Evolutionary conservation across 768 basidiomycete genomes (phyloP).

Genomic region (Collybia sp.): DNA sequence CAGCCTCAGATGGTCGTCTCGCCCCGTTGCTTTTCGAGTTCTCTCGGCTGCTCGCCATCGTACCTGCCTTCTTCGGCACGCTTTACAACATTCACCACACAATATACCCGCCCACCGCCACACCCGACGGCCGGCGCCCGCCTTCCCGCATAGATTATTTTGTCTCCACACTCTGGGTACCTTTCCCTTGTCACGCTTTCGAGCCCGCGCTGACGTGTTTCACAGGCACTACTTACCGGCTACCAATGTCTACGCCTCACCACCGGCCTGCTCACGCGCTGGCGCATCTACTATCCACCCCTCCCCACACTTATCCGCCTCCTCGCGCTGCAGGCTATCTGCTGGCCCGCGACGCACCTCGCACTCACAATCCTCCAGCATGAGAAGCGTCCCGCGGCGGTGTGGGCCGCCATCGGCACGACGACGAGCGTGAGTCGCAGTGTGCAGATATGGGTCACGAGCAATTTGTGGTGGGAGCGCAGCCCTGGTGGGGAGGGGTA

Average conservation of each 20-base stretch:
- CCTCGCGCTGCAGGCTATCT: constrained; percentile 90
- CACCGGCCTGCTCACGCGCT: constrained; percentile 84
- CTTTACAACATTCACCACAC: constrained; percentile 57
- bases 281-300: constrained; percentile 88
- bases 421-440: constrained; percentile 81
- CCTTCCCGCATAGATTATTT: constrained; percentile 62
- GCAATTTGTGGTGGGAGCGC: constrained; percentile 68
- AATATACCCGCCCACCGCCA: constrained; percentile 32
- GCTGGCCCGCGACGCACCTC: constrained; percentile 91
- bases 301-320: constrained; percentile 87
- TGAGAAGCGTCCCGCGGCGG: constrained; percentile 69
- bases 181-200: constrained; percentile 12
- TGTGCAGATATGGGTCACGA: constrained; percentile 95
- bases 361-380: constrained; percentile 74
- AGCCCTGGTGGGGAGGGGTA: constrained; percentile 18
- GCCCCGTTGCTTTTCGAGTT: constrained; percentile 66
- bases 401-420: constrained; percentile 88
- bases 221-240: constrained; percentile 79
- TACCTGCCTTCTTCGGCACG: constrained; percentile 67
- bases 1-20: constrained; percentile 43
- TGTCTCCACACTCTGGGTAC: constrained; percentile 70
- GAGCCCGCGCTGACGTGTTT: constrained; percentile 1
- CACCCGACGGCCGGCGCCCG: constrained; percentile 19
- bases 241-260: constrained; percentile 87
- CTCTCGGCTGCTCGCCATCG: constrained; percentile 64